phyloP scores from a whole-genome alignment of 305 asterid species.

The Salvia sclarea region DNA sequence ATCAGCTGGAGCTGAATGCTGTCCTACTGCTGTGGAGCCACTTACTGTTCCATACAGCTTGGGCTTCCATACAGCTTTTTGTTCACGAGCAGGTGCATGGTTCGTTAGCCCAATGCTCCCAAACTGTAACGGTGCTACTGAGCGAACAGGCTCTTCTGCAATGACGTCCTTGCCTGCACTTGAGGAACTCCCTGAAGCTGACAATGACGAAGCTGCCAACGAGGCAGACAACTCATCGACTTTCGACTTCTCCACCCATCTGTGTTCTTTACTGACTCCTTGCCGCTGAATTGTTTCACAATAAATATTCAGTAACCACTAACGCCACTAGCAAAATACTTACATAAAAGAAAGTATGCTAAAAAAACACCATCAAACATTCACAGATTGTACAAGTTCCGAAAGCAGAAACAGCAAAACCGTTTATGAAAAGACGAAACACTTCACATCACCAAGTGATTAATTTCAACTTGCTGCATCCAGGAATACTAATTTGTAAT shows the following conservation, averaged over 20 bases:
- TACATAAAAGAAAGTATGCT: constrained; percentile 1
- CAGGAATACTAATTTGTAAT: not conserved
- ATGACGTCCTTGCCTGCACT: constrained; percentile 47
- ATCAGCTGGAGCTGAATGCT: constrained; percentile 41
- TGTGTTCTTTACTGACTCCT: constrained; percentile 47
- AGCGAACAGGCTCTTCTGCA: constrained; percentile 45
- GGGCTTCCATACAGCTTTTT: constrained; percentile 59
- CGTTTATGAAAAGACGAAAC: not conserved
- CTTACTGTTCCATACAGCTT: constrained; percentile 65
- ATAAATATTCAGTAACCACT: constrained; percentile 15
- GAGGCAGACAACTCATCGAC: constrained; percentile 34
- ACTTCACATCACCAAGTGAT: not conserved
- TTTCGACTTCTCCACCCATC: constrained; percentile 56
- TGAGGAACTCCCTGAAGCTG: constrained; percentile 40
- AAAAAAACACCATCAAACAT: not conserved
- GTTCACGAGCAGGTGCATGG: constrained; percentile 45
- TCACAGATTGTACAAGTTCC: constrained; percentile 7
- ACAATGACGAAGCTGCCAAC: constrained; percentile 31
- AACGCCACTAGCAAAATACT: not conserved
- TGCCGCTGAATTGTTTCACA: constrained; percentile 47
- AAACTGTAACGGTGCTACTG: constrained; percentile 44
- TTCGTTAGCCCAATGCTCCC: constrained; percentile 44
- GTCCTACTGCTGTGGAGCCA: constrained; percentile 39
- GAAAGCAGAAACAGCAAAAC: not conserved
- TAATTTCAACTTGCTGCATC: constrained; percentile 6